A percentile compares a stretch with the other conserved stretches of the same genome.
Conservation (phyloP, 2,329 filamentous ascomycete species). For the Talaromyces marneffei region DNA sequence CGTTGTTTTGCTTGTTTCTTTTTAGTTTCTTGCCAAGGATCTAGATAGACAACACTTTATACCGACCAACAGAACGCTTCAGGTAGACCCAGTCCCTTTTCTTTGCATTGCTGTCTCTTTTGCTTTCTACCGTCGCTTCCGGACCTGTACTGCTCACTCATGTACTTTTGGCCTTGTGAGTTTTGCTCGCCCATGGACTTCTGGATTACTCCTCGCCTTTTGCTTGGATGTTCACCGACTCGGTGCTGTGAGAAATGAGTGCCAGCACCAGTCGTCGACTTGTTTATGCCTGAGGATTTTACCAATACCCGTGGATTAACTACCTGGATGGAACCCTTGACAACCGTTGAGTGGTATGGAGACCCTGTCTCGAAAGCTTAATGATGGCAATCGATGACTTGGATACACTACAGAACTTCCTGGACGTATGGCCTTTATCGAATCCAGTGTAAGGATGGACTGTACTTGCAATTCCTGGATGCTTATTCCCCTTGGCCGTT, state of each 20-base stretch:
- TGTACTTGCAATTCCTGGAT: slow-evolving; percentile 5
- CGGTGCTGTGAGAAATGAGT: slow-evolving; percentile 15
- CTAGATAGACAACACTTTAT: slow-evolving; percentile 15
- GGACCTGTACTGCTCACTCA: slow-evolving; percentile 16
- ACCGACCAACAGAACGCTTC: slow-evolving; percentile 22
- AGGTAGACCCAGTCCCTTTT: slow-evolving; percentile 40
- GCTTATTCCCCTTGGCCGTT: background rate
- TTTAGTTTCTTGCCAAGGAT: slow-evolving; percentile 15
- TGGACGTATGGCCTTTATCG: slow-evolving; percentile 9
- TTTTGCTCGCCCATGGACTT: slow-evolving; percentile 11
- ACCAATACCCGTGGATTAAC: slow-evolving; percentile 18
- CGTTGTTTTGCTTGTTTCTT: slow-evolving; percentile 24
- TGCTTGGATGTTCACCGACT: slow-evolving; percentile 1
- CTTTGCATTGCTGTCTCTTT: slow-evolving; percentile 21
- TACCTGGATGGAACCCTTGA: slow-evolving; percentile 13
- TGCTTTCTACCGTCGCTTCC: slow-evolving; percentile 17
- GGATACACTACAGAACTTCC: background rate
- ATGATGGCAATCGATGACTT: slow-evolving; percentile 16
- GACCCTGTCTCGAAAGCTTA: slow-evolving; percentile 25
- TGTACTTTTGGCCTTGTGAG: slow-evolving; percentile 2
- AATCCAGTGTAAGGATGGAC: slow-evolving; percentile 11
- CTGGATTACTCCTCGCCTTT: slow-evolving; percentile 15
- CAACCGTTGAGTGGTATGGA: slow-evolving; percentile 32
- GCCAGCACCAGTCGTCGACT: slow-evolving; percentile 8
- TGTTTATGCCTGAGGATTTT: slow-evolving; percentile 21